Evolutionary conservation across 2,329 filamentous ascomycete species (phyloP).

Genomic region (Aspergillus texensis): DNA sequence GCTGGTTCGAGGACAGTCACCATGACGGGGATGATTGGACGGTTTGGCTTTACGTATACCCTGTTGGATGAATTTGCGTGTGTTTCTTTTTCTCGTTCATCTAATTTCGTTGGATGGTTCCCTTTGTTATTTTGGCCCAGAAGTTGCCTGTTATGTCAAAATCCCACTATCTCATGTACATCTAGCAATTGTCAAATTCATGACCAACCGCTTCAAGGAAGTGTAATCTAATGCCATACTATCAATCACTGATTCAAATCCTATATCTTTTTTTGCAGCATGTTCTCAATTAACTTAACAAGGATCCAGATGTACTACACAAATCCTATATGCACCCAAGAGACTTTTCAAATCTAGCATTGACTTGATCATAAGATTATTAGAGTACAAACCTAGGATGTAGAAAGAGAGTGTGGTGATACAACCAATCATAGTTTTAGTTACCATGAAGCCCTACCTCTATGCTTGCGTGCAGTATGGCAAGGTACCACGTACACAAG

Average conservation of each 20-base stretch:
- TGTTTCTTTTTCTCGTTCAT: not conserved
- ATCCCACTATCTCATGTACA: slow-evolving; percentile 4
- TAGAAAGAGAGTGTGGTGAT: too few species aligned
- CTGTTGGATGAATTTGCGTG: slow-evolving; percentile 16
- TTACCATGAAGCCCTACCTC: not conserved
- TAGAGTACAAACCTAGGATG: too few species aligned
- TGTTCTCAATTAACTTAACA: not conserved
- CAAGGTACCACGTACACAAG: too few species aligned
- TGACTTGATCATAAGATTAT: too few species aligned
- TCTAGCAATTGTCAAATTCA: not conserved
- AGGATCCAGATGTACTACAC: too few species aligned
- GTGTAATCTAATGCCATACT: not conserved
- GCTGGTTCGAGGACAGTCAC: slow-evolving; percentile 23
- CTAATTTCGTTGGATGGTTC: slow-evolving; percentile 6
- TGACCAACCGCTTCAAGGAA: not conserved
- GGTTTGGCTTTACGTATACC: slow-evolving; percentile 21
- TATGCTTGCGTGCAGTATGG: too few species aligned
- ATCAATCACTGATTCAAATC: not conserved
- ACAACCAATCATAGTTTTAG: not conserved
- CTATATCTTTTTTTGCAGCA: not conserved
- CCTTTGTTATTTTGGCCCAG: slow-evolving; percentile 4
- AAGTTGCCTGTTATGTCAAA: not conserved
- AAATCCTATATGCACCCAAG: too few species aligned
- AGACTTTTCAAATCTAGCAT: too few species aligned
- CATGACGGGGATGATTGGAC: slow-evolving; percentile 9